Evolutionary conservation across 2,329 filamentous ascomycete species (phyloP).

Genomic region (Fusarium concolor): DNA sequence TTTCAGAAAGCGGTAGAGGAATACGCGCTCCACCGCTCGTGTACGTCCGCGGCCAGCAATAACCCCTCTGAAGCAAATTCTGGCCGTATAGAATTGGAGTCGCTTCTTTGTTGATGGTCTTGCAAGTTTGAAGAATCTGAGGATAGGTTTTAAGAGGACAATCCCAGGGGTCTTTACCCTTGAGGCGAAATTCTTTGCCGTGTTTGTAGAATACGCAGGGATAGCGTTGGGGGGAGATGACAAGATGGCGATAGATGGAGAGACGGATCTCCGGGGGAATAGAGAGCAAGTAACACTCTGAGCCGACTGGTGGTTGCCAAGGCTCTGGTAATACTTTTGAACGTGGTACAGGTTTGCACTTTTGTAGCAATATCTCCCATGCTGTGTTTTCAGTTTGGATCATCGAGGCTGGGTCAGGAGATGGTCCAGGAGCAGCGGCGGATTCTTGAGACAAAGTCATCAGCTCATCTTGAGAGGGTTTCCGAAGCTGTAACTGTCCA

Average conservation of each 20-base stretch:
- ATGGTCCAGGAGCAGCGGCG: too few relatives aligned
- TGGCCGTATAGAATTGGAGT: conserved; percentile 12
- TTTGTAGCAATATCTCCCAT: too few relatives aligned
- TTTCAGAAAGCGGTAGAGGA: neutral
- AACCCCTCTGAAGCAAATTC: conserved; percentile 10
- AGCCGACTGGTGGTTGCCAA: too few relatives aligned
- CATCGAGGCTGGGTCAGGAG: too few relatives aligned
- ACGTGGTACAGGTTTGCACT: too few relatives aligned
- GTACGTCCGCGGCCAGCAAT: neutral
- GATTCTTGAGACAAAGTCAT: too few relatives aligned
- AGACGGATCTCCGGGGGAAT: conserved; percentile 24
- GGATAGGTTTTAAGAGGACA: neutral
- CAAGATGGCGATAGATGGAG: conserved; percentile 21
- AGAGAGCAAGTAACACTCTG: neutral
- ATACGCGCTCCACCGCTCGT: neutral
- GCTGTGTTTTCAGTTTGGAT: too few relatives aligned
- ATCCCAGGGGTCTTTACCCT: neutral
- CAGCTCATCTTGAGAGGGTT: too few relatives aligned
- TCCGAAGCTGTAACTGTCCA: too few relatives aligned
- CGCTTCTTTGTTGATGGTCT: conserved; percentile 18
- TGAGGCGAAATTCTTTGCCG: conserved; percentile 8
- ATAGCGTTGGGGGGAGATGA: conserved; percentile 1
- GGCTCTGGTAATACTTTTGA: too few relatives aligned
- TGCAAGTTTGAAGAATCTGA: conserved; percentile 13
- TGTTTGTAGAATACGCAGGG: too few relatives aligned